phyloP scores from a whole-genome alignment of 495 filamentous ascomycete species.

The Cetradonia linearis region DNA sequence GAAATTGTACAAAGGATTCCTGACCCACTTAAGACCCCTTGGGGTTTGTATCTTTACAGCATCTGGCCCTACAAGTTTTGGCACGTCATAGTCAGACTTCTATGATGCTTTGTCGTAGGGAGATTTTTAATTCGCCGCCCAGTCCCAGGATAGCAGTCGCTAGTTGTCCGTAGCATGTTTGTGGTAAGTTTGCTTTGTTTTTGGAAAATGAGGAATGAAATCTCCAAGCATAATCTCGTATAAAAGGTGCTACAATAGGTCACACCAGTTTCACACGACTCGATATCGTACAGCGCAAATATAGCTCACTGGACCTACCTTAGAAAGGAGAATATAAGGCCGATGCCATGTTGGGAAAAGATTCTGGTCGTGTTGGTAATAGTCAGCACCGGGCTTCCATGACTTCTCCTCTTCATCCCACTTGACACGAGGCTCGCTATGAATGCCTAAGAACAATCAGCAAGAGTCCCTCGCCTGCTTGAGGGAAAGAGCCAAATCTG shows the following conservation, averaged over 20 bases:
- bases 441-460: background rate
- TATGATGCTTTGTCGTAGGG: too few relatives aligned
- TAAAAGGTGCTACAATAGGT: background rate
- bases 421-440: background rate
- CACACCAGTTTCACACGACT: background rate
- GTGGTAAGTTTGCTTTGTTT: background rate
- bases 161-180: background rate
- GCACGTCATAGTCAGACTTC: conserved; percentile 6
- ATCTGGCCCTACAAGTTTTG: background rate
- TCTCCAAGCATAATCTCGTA: background rate
- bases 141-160: conserved; percentile 4
- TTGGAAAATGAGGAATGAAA: background rate
- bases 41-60: background rate
- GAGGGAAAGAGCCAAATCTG: background rate
- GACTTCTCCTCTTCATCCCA: background rate
- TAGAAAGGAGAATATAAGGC: conserved; percentile 12
- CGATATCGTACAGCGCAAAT: background rate
- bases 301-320: conserved; percentile 2
- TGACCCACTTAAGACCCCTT: background rate
- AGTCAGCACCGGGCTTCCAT: background rate
- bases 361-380: conserved; percentile 3
- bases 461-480: background rate
- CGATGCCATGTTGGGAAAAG: conserved; percentile 15
- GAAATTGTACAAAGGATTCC: conserved; percentile 1
- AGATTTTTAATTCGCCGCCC: too few relatives aligned